phyloP scores from a whole-genome alignment of 371 early-diverging fungal species.

The Capillidium heterosporum region DNA sequence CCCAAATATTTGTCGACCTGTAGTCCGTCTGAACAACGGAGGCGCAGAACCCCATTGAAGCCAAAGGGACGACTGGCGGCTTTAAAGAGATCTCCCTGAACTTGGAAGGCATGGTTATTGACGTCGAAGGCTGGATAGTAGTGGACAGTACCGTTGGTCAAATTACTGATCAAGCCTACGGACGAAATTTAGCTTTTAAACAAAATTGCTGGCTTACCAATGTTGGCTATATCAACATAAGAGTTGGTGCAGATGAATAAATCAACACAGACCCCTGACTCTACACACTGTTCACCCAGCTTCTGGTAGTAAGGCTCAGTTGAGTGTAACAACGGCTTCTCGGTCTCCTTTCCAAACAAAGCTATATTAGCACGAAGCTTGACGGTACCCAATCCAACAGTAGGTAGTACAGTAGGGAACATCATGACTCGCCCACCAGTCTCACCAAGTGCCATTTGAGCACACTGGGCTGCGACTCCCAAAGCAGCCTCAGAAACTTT shows the following conservation, averaged over 20 bases:
- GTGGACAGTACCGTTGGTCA: conserved; percentile 80
- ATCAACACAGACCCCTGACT: conserved; percentile 66
- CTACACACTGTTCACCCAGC: conserved; percentile 56
- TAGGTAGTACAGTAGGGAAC: conserved; percentile 70
- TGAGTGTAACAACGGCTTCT: conserved; percentile 63
- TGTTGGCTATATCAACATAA: conserved; percentile 75
- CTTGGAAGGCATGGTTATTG: conserved; percentile 36
- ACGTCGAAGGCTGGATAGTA: conserved; percentile 59
- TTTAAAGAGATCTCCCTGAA: conserved; percentile 45
- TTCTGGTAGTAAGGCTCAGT: conserved; percentile 70
- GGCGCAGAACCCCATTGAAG: conserved; percentile 68
- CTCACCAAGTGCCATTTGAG: conserved; percentile 45
- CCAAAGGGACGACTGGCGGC: conserved; percentile 65
- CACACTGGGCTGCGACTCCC: conserved; percentile 69
- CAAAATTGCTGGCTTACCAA: conserved; percentile 18
- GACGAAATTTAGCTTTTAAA: neutral
- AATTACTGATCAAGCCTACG: conserved; percentile 42
- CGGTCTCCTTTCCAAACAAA: conserved; percentile 76
- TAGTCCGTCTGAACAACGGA: conserved; percentile 79
- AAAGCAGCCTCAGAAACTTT: conserved; percentile 50
- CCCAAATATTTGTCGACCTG: conserved; percentile 73
- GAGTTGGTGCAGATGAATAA: conserved; percentile 71
- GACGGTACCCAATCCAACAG: conserved; percentile 68
- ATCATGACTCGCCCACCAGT: conserved; percentile 72
- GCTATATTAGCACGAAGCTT: conserved; percentile 73